Base-by-base conservation (phyloP, 495 filamentous ascomycete species). In the Xylaria castorea region DNA sequence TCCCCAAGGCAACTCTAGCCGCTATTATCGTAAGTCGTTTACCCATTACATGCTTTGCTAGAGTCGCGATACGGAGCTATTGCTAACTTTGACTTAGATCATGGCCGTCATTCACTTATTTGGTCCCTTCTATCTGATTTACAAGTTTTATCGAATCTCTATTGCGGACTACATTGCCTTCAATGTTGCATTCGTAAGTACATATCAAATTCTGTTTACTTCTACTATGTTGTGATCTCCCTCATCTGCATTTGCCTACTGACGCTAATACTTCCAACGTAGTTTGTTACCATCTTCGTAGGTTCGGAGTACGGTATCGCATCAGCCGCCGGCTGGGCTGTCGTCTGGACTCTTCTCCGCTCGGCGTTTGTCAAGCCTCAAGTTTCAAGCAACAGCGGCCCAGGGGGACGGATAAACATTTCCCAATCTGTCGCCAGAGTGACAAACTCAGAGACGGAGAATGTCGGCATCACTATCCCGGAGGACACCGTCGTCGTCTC, bases 271-370 rank as follows among this genome's bases (percentile, higher is more conserved):
- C n/a, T 34, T 66, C 27, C n/a, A 6, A 42, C 46, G 32, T 32
- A 73, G 71, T 86, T 83, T 80, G 78, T 86, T 14, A 84, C 84
- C 14, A 79, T 88, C 63, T 86, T 87, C 74, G 83, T 84, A 18
- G 81, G 78, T n/a, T 84, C 84, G 16, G 83, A 85, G 64, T 78
- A 81, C 30, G 86, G 84, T 63, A 85, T 88, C 65, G 85, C 73
- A n/a, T 75, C 80, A 38, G 80, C 84, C 1, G 82, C 85, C 2
- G 86, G 83, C 12, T 83, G 83, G 78, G 83, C 83, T 74, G 80
- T 87, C 20, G 77, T 80, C 61, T 87, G 82, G 74, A 76, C 81
- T 27, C 76, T 85, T 18, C 82, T 85, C 22, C 85, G 84, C 2
- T 82, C 80, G 18, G 82, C 82, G 2, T 87, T 85, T 69, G 79